Evolutionary conservation across 495 filamentous ascomycete species (phyloP).

Genomic region (Aspergillus leporis): DNA sequence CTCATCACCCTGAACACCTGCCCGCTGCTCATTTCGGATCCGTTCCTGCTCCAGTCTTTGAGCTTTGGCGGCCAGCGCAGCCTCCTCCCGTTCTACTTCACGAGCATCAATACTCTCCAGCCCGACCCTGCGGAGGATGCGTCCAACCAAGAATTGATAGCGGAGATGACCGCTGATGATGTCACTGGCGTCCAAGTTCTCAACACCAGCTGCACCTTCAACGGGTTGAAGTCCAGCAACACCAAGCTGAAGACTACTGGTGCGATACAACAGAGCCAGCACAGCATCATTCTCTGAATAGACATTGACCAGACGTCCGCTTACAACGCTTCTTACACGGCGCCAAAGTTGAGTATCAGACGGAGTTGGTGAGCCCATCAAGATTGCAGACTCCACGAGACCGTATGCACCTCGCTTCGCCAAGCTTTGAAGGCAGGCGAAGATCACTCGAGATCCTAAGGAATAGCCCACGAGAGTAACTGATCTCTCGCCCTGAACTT

Average conservation of each 20-base stretch:
- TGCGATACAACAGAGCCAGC: slow-evolving; percentile 75
- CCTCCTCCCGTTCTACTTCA: slow-evolving; percentile 60
- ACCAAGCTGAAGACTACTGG: slow-evolving; percentile 72
- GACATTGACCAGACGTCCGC: slow-evolving; percentile 73
- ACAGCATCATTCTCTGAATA: slow-evolving; percentile 77
- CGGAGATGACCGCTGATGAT: slow-evolving; percentile 70
- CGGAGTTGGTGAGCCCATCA: slow-evolving; percentile 83
- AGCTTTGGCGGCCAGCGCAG: slow-evolving; percentile 57
- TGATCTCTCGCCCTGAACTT: slow-evolving; percentile 83
- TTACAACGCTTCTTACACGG: slow-evolving; percentile 68
- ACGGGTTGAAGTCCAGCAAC: slow-evolving; percentile 74
- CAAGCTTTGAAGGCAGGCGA: slow-evolving; percentile 72
- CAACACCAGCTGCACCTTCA: slow-evolving; percentile 63
- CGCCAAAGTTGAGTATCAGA: slow-evolving; percentile 65
- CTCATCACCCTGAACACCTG: slow-evolving; percentile 39
- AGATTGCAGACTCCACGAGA: slow-evolving; percentile 76
- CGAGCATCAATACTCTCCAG: slow-evolving; percentile 61
- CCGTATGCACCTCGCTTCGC: slow-evolving; percentile 81
- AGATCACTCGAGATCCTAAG: slow-evolving; percentile 87
- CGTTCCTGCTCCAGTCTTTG: slow-evolving; percentile 50
- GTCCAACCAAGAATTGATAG: slow-evolving; percentile 69
- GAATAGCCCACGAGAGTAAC: slow-evolving; percentile 89
- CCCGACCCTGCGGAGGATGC: slow-evolving; percentile 66
- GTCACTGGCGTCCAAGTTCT: slow-evolving; percentile 75
- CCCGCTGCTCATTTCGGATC: slow-evolving; percentile 48